Percentiles rank a stretch among this genome's conserved stretches.
phyloP scores from a whole-genome alignment of 257 asterid species.

The Nicotiana undulata region DNA sequence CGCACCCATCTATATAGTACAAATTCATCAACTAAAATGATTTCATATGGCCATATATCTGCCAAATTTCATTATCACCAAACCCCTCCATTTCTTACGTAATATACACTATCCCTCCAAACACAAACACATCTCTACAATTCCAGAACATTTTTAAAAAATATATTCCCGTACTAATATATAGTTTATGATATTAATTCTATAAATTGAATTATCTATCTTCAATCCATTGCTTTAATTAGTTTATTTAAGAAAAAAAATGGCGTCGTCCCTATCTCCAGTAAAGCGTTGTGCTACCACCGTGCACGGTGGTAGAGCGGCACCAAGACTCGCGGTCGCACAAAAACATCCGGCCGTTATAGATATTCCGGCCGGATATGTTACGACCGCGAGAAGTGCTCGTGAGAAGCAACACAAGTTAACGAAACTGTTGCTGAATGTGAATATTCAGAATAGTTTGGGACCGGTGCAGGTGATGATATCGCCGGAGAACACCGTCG shows the following conservation, averaged over 20 bases:
- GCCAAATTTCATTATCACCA: neutral
- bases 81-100: neutral
- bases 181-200: neutral
- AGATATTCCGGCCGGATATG: neutral
- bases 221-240: neutral
- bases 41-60: neutral
- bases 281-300: neutral
- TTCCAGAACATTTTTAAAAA: neutral
- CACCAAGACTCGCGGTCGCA: neutral
- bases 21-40: neutral
- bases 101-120: neutral
- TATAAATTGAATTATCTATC: neutral
- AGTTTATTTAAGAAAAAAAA: neutral
- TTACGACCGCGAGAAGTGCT: neutral
- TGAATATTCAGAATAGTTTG: slow-evolving; percentile 39
- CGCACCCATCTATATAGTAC: neutral
- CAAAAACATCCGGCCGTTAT: neutral
- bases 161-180: neutral
- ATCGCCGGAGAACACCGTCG: slow-evolving; percentile 49
- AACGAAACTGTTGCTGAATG: slow-evolving; percentile 44
- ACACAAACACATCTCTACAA: neutral
- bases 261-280: slow-evolving; percentile 3
- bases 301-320: neutral
- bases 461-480: slow-evolving; percentile 53
- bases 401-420: slow-evolving; percentile 19